A percentile compares a stretch with the other conserved stretches of the same genome.
phyloP scores from a whole-genome alignment of 2,329 filamentous ascomycete genomes.

The Fusarium sp. region DNA sequence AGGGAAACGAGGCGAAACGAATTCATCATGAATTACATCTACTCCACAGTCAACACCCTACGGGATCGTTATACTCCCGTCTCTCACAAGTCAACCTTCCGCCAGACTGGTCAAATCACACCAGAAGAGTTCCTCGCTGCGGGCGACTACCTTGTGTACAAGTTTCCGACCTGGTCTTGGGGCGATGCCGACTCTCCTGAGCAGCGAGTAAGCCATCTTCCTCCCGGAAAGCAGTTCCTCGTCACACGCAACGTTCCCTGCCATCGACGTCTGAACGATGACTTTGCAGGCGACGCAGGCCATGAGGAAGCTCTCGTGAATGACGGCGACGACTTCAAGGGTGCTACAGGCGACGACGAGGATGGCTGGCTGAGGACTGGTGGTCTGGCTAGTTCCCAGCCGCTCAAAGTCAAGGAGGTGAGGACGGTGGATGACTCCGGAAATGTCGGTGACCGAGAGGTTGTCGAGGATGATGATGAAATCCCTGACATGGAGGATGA shows the following conservation, averaged over 20 bases:
- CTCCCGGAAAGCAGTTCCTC: conserved; percentile 91
- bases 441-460: conserved; percentile 79
- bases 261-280: conserved; percentile 87
- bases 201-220: conserved; percentile 83
- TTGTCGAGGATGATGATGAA: conserved; percentile 78
- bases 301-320: conserved; percentile 87
- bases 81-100: conserved; percentile 90
- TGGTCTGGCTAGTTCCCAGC: conserved; percentile 77
- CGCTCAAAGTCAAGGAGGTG: conserved; percentile 81
- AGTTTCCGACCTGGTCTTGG: conserved; percentile 99
- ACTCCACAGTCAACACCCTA: conserved; percentile 90
- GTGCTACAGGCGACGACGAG: conserved; percentile 65
- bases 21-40: conserved; percentile 84
- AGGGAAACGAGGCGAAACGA: background rate
- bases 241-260: conserved; percentile 96
- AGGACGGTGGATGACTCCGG: conserved; percentile 89
- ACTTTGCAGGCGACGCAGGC: conserved; percentile 89
- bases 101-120: conserved; percentile 92
- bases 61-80: conserved; percentile 92
- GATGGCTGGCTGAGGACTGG: conserved; percentile 94
- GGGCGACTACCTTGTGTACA: conserved; percentile 97
- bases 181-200: conserved; percentile 83
- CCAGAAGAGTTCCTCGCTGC: conserved; percentile 96
- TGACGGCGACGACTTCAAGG: conserved; percentile 74
- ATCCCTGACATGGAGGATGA: conserved; percentile 99